Evolutionary conservation across 129 eudicot species (phyloP).

Genomic region (Artemisia annua): DNA sequence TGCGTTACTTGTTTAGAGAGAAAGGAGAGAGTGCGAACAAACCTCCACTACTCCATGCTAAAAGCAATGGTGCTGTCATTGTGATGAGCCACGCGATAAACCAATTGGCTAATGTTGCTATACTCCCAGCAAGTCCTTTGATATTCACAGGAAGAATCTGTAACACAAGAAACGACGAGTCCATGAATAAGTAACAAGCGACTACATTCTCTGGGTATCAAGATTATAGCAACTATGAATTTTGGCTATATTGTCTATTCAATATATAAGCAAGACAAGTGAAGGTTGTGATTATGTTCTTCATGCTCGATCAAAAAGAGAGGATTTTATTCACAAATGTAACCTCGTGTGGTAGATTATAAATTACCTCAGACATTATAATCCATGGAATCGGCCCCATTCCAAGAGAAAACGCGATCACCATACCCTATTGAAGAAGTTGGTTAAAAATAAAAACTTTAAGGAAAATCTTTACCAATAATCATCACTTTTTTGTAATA

Average conservation of each 20-base stretch:
- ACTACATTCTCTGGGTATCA: too few relatives aligned
- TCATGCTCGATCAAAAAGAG: too few relatives aligned
- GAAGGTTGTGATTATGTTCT: too few relatives aligned
- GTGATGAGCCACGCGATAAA: constrained; percentile 74
- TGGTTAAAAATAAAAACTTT: constrained; percentile 19
- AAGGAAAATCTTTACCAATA: neutral
- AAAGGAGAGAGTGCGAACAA: constrained; percentile 21
- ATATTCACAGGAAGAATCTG: constrained; percentile 94
- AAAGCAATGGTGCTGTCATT: constrained; percentile 77
- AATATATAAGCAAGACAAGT: too few relatives aligned
- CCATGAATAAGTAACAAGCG: neutral
- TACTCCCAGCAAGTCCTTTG: constrained; percentile 94
- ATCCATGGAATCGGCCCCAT: constrained; percentile 99
- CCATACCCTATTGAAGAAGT: constrained; percentile 61
- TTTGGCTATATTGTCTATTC: too few relatives aligned
- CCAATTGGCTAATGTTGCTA: constrained; percentile 88
- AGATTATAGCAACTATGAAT: too few relatives aligned
- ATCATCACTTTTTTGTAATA: neutral
- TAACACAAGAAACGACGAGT: neutral
- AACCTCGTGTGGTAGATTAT: neutral
- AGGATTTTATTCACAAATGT: neutral
- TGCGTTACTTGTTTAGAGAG: neutral
- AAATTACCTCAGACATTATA: constrained; percentile 88
- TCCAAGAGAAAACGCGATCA: constrained; percentile 79
- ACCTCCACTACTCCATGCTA: constrained; percentile 96